phyloP scores from a whole-genome alignment of 2,329 filamentous ascomycete genomes.

The Aspergillus sp. region DNA sequence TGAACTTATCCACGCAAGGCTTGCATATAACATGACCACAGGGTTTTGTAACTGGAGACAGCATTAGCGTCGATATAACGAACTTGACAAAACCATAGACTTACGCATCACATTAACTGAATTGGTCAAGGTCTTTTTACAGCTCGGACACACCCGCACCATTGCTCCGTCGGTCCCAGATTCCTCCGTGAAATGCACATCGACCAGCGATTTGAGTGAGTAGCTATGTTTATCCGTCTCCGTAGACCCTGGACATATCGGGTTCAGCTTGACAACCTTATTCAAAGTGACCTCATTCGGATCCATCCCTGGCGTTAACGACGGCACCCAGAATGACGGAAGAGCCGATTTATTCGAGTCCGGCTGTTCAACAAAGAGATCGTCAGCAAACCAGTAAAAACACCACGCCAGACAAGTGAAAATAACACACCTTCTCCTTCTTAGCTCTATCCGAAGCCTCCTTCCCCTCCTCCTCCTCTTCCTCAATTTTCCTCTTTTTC shows the following conservation, averaged over 20 bases:
- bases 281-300: slow-evolving; percentile 55
- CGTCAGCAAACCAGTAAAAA: not conserved
- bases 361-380: slow-evolving; percentile 25
- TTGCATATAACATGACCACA: slow-evolving; percentile 92
- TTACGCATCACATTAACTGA: slow-evolving; percentile 71
- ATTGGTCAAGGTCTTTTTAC: slow-evolving; percentile 79
- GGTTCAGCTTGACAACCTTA: slow-evolving; percentile 66
- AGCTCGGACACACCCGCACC: slow-evolving; percentile 73
- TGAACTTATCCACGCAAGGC: slow-evolving; percentile 79
- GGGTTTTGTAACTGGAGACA: slow-evolving; percentile 66
- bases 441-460: slow-evolving; percentile 27
- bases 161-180: slow-evolving; percentile 51
- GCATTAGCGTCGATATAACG: not conserved
- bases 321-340: slow-evolving; percentile 91
- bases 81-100: slow-evolving; percentile 17
- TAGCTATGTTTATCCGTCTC: slow-evolving; percentile 68
- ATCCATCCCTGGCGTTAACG: slow-evolving; percentile 69
- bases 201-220: slow-evolving; percentile 74
- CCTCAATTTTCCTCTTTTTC: slow-evolving; percentile 30
- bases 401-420: not conserved
- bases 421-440: slow-evolving; percentile 28
- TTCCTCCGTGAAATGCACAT: slow-evolving; percentile 75
- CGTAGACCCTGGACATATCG: slow-evolving; percentile 74
- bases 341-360: slow-evolving; percentile 65
- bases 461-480: slow-evolving; percentile 26